These are phyloP conservation scores for Pythium aristosporum DNA, from an alignment of 352 stramenopile species.

Conservation along the genomic window DNA sequence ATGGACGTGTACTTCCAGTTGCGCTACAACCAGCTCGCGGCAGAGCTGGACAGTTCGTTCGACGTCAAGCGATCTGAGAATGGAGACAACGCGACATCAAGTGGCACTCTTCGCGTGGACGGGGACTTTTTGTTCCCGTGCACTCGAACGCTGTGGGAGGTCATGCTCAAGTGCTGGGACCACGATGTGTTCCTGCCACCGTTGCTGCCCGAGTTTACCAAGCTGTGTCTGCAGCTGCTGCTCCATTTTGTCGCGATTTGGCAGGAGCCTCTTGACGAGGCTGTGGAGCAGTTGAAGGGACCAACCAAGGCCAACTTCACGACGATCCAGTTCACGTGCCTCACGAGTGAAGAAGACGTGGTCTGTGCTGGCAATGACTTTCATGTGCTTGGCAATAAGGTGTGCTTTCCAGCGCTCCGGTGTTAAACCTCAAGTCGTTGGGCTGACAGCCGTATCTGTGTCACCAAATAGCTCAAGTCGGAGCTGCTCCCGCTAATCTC, in stretches of 20 bases:
- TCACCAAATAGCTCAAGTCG: slow-evolving; percentile 42
- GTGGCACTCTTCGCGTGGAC: neutral
- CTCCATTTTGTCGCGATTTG: slow-evolving; percentile 60
- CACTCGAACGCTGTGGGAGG: slow-evolving; percentile 48
- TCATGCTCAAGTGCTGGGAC: slow-evolving; percentile 60
- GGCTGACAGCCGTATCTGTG: slow-evolving; percentile 27
- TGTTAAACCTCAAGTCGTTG: neutral
- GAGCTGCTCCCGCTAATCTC: slow-evolving; percentile 44
- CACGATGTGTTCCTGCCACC: slow-evolving; percentile 53
- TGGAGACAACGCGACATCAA: slow-evolving; percentile 7
- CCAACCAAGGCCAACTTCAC: slow-evolving; percentile 50
- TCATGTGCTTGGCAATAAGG: slow-evolving; percentile 54
- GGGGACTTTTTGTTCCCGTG: slow-evolving; percentile 46
- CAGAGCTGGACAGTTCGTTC: slow-evolving; percentile 53
- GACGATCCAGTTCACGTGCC: slow-evolving; percentile 38
- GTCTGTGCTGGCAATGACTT: slow-evolving; percentile 72
- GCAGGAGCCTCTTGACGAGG: slow-evolving; percentile 47
- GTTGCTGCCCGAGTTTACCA: slow-evolving; percentile 62
- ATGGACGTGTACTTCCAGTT: slow-evolving; percentile 88
- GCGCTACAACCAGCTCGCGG: slow-evolving; percentile 52
- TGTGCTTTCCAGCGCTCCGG: slow-evolving; percentile 19
- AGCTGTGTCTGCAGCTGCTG: slow-evolving; percentile 69
- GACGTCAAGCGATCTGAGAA: slow-evolving; percentile 27
- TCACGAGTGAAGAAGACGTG: slow-evolving; percentile 64
- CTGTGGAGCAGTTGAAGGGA: slow-evolving; percentile 42